These are phyloP conservation scores for Cladophialophora chaetospira DNA, from an alignment of 2,329 filamentous ascomycete species.

Conservation along the genomic window DNA sequence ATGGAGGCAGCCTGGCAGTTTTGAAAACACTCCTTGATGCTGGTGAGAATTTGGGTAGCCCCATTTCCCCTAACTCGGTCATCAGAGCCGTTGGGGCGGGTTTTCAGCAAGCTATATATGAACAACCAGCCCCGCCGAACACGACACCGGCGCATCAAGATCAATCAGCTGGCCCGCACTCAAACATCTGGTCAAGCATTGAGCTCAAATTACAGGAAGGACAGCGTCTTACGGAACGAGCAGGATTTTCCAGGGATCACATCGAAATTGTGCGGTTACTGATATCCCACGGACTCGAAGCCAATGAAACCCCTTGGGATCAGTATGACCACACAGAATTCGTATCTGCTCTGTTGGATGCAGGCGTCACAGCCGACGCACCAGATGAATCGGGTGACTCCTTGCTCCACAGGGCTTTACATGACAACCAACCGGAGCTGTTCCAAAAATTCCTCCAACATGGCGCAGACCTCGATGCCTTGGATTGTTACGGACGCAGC, in stretches of 20 bases:
- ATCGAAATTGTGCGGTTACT: background rate
- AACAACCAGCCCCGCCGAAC: background rate
- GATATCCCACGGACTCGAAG: background rate
- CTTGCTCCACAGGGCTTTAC: background rate
- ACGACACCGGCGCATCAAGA: background rate
- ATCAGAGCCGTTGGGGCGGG: background rate
- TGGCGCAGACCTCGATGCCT: background rate
- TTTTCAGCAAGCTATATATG: background rate
- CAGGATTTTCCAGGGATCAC: background rate
- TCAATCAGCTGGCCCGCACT: too few species aligned
- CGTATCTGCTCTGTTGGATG: background rate
- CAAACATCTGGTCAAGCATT: too few species aligned
- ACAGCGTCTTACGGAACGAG: too few species aligned
- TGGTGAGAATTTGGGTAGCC: background rate
- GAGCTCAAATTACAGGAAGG: too few species aligned
- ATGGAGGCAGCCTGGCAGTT: conserved; percentile 17
- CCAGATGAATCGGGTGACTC: background rate
- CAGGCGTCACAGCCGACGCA: background rate
- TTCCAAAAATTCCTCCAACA: background rate
- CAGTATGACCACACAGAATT: background rate
- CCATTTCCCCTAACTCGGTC: background rate
- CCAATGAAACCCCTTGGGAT: background rate
- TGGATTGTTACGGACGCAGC: background rate
- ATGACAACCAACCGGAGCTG: background rate
- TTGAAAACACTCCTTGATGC: conserved; percentile 16